Conservation (phyloP, 768 basidiomycete species). For the Pleurotus sapidus region DNA sequence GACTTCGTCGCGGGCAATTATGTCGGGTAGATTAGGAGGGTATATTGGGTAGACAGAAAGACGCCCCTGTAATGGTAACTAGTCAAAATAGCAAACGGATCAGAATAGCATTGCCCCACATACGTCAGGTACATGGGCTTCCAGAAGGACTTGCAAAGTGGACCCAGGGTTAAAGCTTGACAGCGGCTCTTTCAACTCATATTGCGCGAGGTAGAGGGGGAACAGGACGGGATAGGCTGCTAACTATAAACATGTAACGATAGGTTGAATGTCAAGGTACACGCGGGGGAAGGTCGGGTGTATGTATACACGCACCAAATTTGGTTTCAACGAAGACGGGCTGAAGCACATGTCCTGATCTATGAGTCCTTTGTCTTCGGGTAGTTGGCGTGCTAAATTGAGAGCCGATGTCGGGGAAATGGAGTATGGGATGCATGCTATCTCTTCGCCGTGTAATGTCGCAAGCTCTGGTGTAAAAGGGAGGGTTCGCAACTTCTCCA, state of each 20-base stretch:
- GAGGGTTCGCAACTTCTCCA: constrained; percentile 25
- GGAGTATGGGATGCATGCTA: constrained; percentile 56
- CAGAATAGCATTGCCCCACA: constrained; percentile 7
- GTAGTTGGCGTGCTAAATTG: constrained; percentile 28
- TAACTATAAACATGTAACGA: constrained; percentile 30
- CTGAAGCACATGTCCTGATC: constrained; percentile 36
- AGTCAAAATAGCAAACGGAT: neutral
- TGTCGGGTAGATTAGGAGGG: neutral
- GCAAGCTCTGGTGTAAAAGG: constrained; percentile 47
- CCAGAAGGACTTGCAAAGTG: constrained; percentile 24
- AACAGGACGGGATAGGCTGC: constrained; percentile 62
- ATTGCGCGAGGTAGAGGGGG: constrained; percentile 61
- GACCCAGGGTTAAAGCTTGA: constrained; percentile 9
- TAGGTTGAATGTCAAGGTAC: too few species aligned
- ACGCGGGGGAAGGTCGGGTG: too few species aligned
- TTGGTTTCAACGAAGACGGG: constrained; percentile 40
- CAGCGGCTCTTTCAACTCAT: constrained; percentile 25
- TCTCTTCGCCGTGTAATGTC: constrained; percentile 45
- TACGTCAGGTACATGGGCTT: constrained; percentile 27
- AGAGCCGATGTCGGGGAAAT: constrained; percentile 49
- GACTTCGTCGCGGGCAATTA: constrained; percentile 8
- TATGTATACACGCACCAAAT: constrained; percentile 35
- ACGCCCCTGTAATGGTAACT: constrained; percentile 13
- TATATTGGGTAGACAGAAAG: constrained; percentile 9
- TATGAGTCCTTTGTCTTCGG: constrained; percentile 31